Evolutionary conservation across 305 asterid species (phyloP), one percentile per base, ranked within the genome.

Genomic region (Solanum hybrid): DNA sequence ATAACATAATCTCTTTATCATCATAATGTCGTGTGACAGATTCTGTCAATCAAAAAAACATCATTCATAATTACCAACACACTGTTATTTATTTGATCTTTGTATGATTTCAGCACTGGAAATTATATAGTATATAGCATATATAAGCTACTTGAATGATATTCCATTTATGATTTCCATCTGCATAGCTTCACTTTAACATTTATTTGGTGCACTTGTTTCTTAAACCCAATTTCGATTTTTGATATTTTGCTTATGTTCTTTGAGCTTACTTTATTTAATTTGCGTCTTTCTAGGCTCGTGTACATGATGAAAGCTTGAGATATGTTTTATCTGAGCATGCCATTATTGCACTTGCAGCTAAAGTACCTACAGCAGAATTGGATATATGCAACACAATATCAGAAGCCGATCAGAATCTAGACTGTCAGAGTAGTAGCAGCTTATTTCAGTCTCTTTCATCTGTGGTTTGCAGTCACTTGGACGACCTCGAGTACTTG

Each of bases 261-360:
- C 36, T 82, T 78, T 86, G 69, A 69, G 40, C 89, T 88, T 76
- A 88, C 88, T 90, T 91, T n/a, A 56, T 84, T 84, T 73, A 45
- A 32, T 93, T 90, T 78, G 73, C 90, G 88, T 92, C 86, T 88
- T 93, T 92, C 91, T 94, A 96, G 99, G 99, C 99, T 71, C 99
- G 99, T 91, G 90, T 97, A 86, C 99, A 97, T 91, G 99, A 97
- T 92, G 99, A 97, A 93, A 94, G 98, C 92, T 91, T 95, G 94
- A 94, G 95, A 92, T 97, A 93, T 88, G 95, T 95, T 88, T 92
- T 97, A 89, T 96, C 98, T 26, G 99, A 97, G 91, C 95, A 92
- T 87, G 98, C 97, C 15, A 93, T 97, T 91, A 88, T 91, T 89
- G 92, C 95, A 56, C 94, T 97, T 84, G 99, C 98, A 76, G 91